A percentile compares a stretch with the other conserved stretches of the same genome.
These are phyloP conservation scores for Globisporangium cederbergense DNA, from an alignment of 352 stramenopile genomes.

Conservation along the genomic window DNA sequence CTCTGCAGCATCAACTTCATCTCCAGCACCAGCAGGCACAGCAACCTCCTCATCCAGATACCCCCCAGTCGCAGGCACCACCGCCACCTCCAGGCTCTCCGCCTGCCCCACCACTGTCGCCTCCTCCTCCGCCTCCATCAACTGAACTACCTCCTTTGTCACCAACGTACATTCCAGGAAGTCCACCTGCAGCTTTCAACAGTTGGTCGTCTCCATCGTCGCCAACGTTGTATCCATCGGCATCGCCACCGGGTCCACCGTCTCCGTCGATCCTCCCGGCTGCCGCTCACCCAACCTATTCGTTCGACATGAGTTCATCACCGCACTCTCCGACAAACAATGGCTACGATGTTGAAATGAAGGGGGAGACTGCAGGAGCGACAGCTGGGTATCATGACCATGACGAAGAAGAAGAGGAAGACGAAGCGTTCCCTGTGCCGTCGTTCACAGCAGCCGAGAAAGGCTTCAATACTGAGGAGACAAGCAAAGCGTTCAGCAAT, in stretches of 20 bases:
- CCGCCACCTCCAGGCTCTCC: conserved; percentile 16
- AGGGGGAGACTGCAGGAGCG: conserved; percentile 10
- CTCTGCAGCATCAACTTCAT: conserved; percentile 15
- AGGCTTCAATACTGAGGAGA: conserved; percentile 56
- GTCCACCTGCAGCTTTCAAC: conserved; percentile 1
- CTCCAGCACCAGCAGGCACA: conserved; percentile 16
- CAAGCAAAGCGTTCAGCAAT: conserved; percentile 64
- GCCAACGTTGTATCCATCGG: conserved; percentile 22
- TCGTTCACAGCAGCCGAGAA: conserved; percentile 27
- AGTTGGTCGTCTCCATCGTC: conserved; percentile 29
- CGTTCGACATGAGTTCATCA: neutral
- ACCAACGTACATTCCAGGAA: conserved; percentile 10
- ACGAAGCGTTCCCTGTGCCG: conserved; percentile 66
- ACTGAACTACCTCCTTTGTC: conserved; percentile 20
- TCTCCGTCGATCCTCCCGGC: conserved; percentile 16
- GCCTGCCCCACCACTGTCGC: conserved; percentile 12
- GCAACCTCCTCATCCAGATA: neutral
- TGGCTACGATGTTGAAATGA: conserved; percentile 12
- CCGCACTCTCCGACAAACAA: conserved; percentile 4
- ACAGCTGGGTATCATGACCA: conserved; percentile 4
- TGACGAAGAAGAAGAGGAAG: conserved; percentile 55
- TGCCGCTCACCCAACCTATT: neutral
- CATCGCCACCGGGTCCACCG: conserved; percentile 26
- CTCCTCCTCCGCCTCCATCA: conserved; percentile 19
- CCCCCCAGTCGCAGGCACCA: neutral